Percentiles rank a stretch among this genome's conserved stretches.
These are phyloP conservation scores for Kluyveromyces marxianus DNA, from an alignment of 1,139 yeast genomes.

Conservation along the genomic window DNA sequence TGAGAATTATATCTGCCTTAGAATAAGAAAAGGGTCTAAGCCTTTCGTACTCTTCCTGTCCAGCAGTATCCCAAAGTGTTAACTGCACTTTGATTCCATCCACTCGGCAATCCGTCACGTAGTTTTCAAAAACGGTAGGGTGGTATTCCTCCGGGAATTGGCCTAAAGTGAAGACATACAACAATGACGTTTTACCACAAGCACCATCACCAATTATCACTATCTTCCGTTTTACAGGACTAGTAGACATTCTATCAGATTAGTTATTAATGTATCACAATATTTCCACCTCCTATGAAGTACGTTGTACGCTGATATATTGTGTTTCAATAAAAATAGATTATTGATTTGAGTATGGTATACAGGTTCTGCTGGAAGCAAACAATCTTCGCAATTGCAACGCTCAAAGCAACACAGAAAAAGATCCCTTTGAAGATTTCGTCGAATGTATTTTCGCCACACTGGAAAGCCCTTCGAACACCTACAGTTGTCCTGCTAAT, in stretches of 20 bases:
- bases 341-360: too few species aligned
- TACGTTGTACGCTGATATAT: too few species aligned
- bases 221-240: constrained; percentile 56
- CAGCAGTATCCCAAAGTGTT: constrained; percentile 96
- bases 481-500: too few species aligned
- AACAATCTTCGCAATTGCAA: too few species aligned
- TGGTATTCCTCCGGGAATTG: constrained; percentile 75
- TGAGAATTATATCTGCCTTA: constrained; percentile 64
- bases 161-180: constrained; percentile 87
- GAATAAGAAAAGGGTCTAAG: constrained; percentile 67
- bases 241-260: constrained; percentile 22
- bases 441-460: too few species aligned
- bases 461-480: too few species aligned
- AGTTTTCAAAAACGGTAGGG: constrained; percentile 93
- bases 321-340: too few species aligned
- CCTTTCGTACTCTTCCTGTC: constrained; percentile 85
- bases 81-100: constrained; percentile 87
- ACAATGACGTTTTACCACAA: constrained; percentile 84
- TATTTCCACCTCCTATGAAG: background rate
- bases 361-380: too few species aligned
- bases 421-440: too few species aligned
- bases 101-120: constrained; percentile 86
- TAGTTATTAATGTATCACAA: too few species aligned
- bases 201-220: constrained; percentile 96
- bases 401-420: too few species aligned